Base-by-base conservation (phyloP, 2,329 filamentous ascomycete genomes). In the Cercospora sp. region DNA sequence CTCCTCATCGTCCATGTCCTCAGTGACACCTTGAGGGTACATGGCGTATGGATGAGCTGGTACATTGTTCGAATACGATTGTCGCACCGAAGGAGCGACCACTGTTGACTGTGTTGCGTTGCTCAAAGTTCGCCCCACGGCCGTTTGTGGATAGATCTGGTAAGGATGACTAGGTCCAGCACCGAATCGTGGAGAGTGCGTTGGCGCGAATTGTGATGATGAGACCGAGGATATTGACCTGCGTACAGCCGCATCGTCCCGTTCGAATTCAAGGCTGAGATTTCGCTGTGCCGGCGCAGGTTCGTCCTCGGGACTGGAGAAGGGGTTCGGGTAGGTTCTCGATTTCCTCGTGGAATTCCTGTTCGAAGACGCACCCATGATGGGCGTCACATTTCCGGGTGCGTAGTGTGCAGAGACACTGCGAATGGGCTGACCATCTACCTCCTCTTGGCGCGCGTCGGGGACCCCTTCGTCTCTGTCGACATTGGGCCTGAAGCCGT, bases 41-140 rank as follows among this genome's bases (percentile, higher is more conserved):
- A 97, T 87, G 49, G 86, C 87, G 77, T 97, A 97, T 0, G 93
- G 93, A 76, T 97, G 93, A 68, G 91, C 88, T 8, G 93, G 93
- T 2, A 88, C 71, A 67, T 69, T 72, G 67, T 73, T 67, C 53
- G 72, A 66, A 65, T 72, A 71, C 62, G 75, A 73, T 69, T 74
- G 88, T 61, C 84, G 86, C 73, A 90, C 88, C 3, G 89, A 85
- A 8, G 85, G 80, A 13, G 86, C 84, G 26, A 85, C 86, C 55
- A 86, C 82, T 12, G 91, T 93, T 7, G 91, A 89, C 13, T 89
- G 87, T 21, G 92, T 92, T n/a, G 88, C 86, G 43, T 90, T 82
- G 76, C 92, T 94, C 26, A 86, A 82, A 8, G 88, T 86, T 66
- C 88, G 83, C 74, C 73, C 81, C 77, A 81, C 76, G 65, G 90